phyloP scores from a whole-genome alignment of 305 asterid genomes.

The Fraxinus albicans region DNA sequence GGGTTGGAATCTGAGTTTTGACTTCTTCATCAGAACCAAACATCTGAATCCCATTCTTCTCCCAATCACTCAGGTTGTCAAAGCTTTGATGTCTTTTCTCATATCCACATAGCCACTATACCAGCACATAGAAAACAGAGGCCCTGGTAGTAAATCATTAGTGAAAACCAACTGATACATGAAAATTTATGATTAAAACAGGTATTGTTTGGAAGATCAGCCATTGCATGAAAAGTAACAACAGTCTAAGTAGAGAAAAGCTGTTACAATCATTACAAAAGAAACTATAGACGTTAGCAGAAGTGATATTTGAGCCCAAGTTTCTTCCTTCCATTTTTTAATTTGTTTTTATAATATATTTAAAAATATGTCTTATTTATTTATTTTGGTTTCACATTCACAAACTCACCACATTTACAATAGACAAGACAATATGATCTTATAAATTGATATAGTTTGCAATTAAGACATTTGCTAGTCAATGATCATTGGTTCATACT shows the following conservation, averaged over 20 bases:
- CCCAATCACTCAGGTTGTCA: conserved; percentile 41
- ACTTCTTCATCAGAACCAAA: conserved; percentile 74
- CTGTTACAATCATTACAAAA: background rate
- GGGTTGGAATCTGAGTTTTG: conserved; percentile 74
- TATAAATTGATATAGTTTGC: background rate
- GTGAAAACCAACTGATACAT: conserved; percentile 75
- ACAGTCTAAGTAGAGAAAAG: conserved; percentile 4
- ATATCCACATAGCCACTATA: conserved; percentile 84
- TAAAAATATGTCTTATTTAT: background rate
- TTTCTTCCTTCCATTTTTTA: background rate
- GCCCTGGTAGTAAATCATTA: conserved; percentile 94
- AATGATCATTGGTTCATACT: background rate
- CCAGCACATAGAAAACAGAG: conserved; percentile 94
- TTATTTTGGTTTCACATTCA: background rate
- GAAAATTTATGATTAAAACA: conserved; percentile 27
- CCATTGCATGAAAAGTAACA: background rate
- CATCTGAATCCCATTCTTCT: conserved; percentile 52
- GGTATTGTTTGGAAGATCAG: conserved; percentile 12
- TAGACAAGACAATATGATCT: background rate
- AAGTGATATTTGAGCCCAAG: background rate
- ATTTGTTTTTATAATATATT: background rate
- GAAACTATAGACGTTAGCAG: background rate
- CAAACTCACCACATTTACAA: background rate
- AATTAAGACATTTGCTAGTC: background rate
- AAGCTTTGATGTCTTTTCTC: conserved; percentile 42